These are phyloP conservation scores for Botryotinia convoluta DNA, from an alignment of 2,329 filamentous ascomycete genomes.

Conservation along the genomic window DNA sequence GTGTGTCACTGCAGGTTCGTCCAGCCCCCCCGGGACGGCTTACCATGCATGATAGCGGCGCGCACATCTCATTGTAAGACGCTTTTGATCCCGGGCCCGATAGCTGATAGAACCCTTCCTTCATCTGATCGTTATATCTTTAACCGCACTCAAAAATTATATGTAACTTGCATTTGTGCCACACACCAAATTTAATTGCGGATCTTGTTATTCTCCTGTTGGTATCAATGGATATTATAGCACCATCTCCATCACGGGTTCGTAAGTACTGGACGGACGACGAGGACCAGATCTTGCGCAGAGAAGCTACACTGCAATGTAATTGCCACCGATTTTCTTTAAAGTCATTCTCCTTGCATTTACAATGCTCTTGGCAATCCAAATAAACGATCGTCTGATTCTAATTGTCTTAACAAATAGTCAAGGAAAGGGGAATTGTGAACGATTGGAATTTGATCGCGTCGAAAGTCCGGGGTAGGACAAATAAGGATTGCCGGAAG, in stretches of 20 bases:
- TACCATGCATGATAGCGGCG: constrained; percentile 2
- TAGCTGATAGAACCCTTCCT: constrained; percentile 11
- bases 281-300: constrained; percentile 13
- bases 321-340: constrained; percentile 3
- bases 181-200: constrained; percentile 17
- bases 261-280: constrained; percentile 17
- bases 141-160: constrained; percentile 12
- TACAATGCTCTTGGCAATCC: background rate
- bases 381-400: background rate
- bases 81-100: constrained; percentile 13
- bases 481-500: constrained; percentile 15
- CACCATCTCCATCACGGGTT: constrained; percentile 15
- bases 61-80: constrained; percentile 1
- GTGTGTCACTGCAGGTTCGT: constrained; percentile 9
- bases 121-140: constrained; percentile 16
- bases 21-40: constrained; percentile 10
- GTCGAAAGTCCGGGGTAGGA: constrained; percentile 16
- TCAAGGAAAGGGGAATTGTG: constrained; percentile 14
- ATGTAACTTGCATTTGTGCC: constrained; percentile 15
- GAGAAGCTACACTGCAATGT: constrained; percentile 16
- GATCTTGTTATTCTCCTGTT: constrained; percentile 12
- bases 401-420: background rate
- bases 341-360: background rate
- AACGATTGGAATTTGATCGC: constrained; percentile 17
- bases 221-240: constrained; percentile 10